Conservation (phyloP, 2,329 filamentous ascomycete genomes). For the Diaporthe amygdali region DNA sequence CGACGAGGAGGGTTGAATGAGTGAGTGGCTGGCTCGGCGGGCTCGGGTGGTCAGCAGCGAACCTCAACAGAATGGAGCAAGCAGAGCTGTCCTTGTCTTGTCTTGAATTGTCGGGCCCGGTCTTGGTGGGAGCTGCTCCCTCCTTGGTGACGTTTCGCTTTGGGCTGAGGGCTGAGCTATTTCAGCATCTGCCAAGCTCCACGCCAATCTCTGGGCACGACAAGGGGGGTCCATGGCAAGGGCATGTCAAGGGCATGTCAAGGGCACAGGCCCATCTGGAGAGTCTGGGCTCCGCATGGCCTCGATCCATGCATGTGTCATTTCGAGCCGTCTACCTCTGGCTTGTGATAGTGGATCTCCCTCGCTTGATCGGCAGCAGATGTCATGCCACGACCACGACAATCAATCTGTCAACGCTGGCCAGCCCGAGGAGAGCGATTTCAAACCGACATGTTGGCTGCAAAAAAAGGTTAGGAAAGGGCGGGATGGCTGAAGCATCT, state of each 20-base stretch:
- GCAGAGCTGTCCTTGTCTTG: no score
- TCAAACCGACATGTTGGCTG: background rate
- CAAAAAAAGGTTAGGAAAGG: background rate
- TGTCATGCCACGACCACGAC: background rate
- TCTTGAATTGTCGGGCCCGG: no score
- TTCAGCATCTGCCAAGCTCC: constrained; percentile 1
- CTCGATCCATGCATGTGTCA: background rate
- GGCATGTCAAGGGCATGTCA: background rate
- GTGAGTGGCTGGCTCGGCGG: background rate
- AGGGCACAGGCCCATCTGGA: background rate
- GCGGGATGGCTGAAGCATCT: no score
- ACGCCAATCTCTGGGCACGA: constrained; percentile 4
- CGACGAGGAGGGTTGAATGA: background rate
- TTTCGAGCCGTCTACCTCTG: background rate
- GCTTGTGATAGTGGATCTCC: constrained; percentile 15
- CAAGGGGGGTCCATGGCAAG: background rate
- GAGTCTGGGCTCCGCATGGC: background rate
- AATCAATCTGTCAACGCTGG: background rate
- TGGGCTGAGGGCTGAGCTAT: background rate
- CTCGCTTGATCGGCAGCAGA: background rate
- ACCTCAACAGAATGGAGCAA: no score
- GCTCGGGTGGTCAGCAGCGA: background rate
- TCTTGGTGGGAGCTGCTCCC: background rate
- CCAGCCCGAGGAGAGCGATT: background rate
- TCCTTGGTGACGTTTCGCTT: background rate